Evolutionary conservation across 2,329 filamentous ascomycete species (phyloP), one percentile per base, ranked within the genome.

Genomic region (Colletotrichum phormii): DNA sequence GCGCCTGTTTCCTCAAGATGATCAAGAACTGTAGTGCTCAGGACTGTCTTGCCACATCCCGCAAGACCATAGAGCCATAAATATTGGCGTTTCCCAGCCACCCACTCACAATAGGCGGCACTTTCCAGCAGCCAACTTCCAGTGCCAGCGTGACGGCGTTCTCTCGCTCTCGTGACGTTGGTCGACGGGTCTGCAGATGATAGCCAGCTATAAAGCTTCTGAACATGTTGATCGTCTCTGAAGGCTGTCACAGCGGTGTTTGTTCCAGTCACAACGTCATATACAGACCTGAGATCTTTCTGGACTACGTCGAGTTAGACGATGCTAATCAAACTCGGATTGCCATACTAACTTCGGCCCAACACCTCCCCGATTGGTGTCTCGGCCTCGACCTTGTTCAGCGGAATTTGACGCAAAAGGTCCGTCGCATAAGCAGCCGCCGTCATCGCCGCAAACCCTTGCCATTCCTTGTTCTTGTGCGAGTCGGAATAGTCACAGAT

Each of bases 401-500:
- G 31, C 18, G 66, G 49, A 5, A 68, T 68, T 33, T 77, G 33
- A 68, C 75, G 5, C 81, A 80, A 33, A 4, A 80, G 69, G 24
- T 79, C 76, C 63, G 75, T 80, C 0, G 78, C 75, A 65, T 78
- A 82, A 24, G 76, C 79, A 7, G 80, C 80, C 11, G 80, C 79
- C 22, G 74, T 70, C 57, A 79, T 77, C 4, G 80, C 76, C 7
- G 80, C 77, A 75, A 78, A 81, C 5, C 75, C 71, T 57, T 80
- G 80, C 80, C 79, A 82, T 1, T 64, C 35, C 8, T 80, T 76
- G 37, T 79, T 79, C 57, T 81, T 81, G 54, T 81, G 79, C 0
- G 78, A 77, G 58, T 83, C 81, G 0, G 80, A 76, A 42, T 83
- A 83, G 74, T 83, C 80, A 64, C 78, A 82, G 57, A 83, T 81